These are phyloP conservation scores for Pleurotus djamor DNA, from an alignment of 768 basidiomycete genomes.

Conservation along the genomic window DNA sequence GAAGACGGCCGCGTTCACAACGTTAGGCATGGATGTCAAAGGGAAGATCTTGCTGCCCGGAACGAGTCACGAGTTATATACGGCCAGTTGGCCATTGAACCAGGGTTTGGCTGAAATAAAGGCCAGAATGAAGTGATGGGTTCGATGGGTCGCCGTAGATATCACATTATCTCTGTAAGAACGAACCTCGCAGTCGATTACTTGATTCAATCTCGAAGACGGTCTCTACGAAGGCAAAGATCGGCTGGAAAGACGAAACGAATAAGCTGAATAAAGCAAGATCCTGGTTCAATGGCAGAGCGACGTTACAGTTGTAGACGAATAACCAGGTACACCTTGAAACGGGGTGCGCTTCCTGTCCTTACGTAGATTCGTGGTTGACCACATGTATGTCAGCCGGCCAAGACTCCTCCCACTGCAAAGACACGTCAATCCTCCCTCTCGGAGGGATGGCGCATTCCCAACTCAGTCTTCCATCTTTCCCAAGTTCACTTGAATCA, in stretches of 20 bases:
- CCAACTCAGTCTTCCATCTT: slow-evolving; percentile 32
- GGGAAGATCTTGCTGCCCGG: slow-evolving; percentile 2
- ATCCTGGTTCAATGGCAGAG: too few relatives aligned
- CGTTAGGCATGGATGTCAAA: background rate
- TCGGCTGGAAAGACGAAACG: too few relatives aligned
- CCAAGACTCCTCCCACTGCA: slow-evolving; percentile 10
- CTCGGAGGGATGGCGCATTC: slow-evolving; percentile 25
- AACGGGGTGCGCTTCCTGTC: too few relatives aligned
- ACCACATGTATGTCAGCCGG: background rate
- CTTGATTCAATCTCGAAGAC: background rate
- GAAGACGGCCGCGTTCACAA: background rate
- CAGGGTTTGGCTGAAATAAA: slow-evolving; percentile 1
- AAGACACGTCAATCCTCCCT: slow-evolving; percentile 23
- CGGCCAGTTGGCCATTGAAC: background rate
- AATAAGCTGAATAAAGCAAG: too few relatives aligned
- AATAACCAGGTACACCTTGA: too few relatives aligned
- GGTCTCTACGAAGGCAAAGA: too few relatives aligned
- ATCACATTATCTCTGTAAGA: background rate
- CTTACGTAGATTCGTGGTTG: too few relatives aligned
- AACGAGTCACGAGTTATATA: background rate
- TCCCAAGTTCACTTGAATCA: slow-evolving; percentile 22
- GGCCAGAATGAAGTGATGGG: background rate
- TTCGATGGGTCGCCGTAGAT: too few relatives aligned
- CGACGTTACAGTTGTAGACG: too few relatives aligned
- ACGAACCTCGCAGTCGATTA: background rate